Percentiles rank a stretch among this genome's conserved stretches.
phyloP scores from a whole-genome alignment of 805 yeast species.

The Wickerhamomyces tratensis region DNA sequence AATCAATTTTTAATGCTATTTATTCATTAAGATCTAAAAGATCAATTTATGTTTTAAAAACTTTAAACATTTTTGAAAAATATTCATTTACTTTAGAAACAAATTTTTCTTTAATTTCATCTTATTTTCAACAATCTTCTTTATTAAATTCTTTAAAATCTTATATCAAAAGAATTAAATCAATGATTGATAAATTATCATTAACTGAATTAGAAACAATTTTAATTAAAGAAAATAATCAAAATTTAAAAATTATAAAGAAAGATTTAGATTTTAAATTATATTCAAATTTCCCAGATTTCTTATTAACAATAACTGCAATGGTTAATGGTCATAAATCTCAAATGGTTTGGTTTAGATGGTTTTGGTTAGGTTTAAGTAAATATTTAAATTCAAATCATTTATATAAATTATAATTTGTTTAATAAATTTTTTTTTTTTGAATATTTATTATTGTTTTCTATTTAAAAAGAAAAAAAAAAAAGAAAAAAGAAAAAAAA shows the following conservation, averaged over 20 bases:
- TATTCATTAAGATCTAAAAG: slow-evolving; percentile 6
- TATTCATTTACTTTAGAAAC: slow-evolving; percentile 32
- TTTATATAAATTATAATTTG: background rate
- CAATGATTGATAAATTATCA: too few relatives aligned
- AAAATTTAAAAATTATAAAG: slow-evolving; percentile 19
- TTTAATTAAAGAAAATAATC: slow-evolving; percentile 3
- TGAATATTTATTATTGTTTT: background rate
- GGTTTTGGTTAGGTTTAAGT: slow-evolving; percentile 74
- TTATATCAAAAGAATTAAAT: too few relatives aligned
- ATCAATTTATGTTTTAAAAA: slow-evolving; percentile 18
- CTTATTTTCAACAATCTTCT: background rate
- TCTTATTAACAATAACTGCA: slow-evolving; percentile 40
- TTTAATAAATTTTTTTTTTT: background rate
- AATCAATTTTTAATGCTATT: slow-evolving; percentile 46
- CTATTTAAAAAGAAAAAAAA: too few relatives aligned
- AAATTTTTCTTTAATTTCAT: background rate
- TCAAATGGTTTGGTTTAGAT: slow-evolving; percentile 94
- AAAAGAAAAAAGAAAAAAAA: too few relatives aligned
- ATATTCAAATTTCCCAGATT: slow-evolving; percentile 22
- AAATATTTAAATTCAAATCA: slow-evolving; percentile 65
- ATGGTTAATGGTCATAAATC: slow-evolving; percentile 78
- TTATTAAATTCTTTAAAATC: background rate
- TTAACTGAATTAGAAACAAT: too few relatives aligned
- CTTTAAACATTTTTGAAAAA: slow-evolving; percentile 30
- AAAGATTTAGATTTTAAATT: slow-evolving; percentile 29